Base-by-base conservation (phyloP, 768 basidiomycete species). In the Boletus subcaerulescens region DNA sequence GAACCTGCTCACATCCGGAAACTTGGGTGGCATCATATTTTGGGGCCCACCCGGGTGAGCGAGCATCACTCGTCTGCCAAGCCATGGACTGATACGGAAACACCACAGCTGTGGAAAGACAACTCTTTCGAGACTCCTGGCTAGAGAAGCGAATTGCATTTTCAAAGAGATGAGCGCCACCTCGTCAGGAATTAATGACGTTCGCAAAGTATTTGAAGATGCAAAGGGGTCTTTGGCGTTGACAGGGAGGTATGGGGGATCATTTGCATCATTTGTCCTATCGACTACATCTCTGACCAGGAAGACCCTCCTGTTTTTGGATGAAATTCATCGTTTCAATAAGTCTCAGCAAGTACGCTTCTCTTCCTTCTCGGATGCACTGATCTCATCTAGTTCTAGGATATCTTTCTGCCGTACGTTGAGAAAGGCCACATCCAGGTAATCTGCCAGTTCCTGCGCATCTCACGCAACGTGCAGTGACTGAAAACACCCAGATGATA, bases 121-220 rank as follows among this genome's bases (percentile, higher is more conserved):
- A 2, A 91, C 89, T 0, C 71, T 93, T 31, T 89, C 89, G 0
- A 74, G 89, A 58, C 66, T 94, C 24, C 73, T 93, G 10, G 87
- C 89, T 0, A 76, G 73, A 42, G 76, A 77, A 48, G 77, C 82
- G 1, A 73, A 83, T 58, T 80, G 82, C 14, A 72, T 79, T 12
- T 89, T 91, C 67, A 89, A 83, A 60, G 91, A 93, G 62, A 70
- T 92, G 20, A 86, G 86, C 64, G 88, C 88, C n/a, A 89, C 89
- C 0, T 80, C 75, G 26, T 79, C 79, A 3, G 83, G 83, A 4
- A 81, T 87, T 15, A 81, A 80, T 48, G 89, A 94, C 40, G 83
- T 93, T 10, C 79, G 86, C 38, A 74, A 75, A n/a, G 74, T 88
- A 2, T 85, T 90, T 50, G 88, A 91, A 58, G 86, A 91, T 62